Evolutionary conservation across 371 early-diverging fungal genomes (phyloP).

Genomic region (Actinomucor elegans): DNA sequence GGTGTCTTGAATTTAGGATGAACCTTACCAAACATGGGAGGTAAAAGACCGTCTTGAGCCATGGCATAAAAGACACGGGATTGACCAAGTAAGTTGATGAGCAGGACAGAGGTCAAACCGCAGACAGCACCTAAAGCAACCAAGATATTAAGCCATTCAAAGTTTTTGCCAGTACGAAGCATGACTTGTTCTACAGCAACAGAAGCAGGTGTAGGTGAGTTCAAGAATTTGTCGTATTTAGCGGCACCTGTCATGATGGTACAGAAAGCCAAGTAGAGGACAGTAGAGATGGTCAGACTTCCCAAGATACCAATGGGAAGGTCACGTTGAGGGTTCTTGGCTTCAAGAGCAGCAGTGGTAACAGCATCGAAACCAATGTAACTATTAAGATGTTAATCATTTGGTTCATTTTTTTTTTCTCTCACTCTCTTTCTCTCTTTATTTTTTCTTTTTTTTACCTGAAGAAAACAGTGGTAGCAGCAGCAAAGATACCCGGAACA

Average conservation of each 20-base stretch:
- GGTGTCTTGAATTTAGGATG: conserved; percentile 73
- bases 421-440: background rate
- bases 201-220: conserved; percentile 62
- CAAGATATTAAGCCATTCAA: conserved; percentile 69
- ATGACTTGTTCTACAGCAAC: conserved; percentile 56
- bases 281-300: conserved; percentile 74
- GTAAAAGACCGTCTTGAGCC: conserved; percentile 85
- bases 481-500: conserved; percentile 71
- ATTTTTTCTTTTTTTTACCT: too few species aligned
- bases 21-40: conserved; percentile 66
- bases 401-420: too few species aligned
- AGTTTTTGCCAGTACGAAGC: conserved; percentile 44
- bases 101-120: conserved; percentile 80
- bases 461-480: conserved; percentile 83
- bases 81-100: conserved; percentile 76
- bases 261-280: conserved; percentile 73
- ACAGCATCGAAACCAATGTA: conserved; percentile 92
- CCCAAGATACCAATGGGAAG: conserved; percentile 87
- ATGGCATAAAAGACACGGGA: conserved; percentile 88
- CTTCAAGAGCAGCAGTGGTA: conserved; percentile 86
- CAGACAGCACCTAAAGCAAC: conserved; percentile 76
- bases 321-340: conserved; percentile 78
- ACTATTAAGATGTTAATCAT: conserved; percentile 30
- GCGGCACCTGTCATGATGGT: conserved; percentile 78
- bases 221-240: conserved; percentile 49